A percentile compares a stretch with the other conserved stretches of the same genome.
Evolutionary conservation across 2,329 filamentous ascomycete species (phyloP).

Genomic region (Fusarium palustre): DNA sequence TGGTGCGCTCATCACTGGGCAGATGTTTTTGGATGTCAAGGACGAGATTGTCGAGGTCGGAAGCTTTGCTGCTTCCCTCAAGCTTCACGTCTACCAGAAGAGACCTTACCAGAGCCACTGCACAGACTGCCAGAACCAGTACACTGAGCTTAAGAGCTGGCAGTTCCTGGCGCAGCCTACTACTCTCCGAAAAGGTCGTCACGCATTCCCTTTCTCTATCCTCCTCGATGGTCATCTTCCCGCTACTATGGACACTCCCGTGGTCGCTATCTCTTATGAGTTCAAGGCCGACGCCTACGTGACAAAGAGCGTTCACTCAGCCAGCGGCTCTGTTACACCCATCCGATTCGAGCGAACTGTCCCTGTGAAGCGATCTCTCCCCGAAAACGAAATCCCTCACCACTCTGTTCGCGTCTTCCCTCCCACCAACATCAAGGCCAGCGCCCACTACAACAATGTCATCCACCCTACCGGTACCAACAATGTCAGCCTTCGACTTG

Average conservation of each 20-base stretch:
- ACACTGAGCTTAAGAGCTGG: conserved; percentile 82
- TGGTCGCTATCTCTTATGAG: conserved; percentile 82
- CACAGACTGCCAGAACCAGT: conserved; percentile 76
- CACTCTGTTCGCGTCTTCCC: conserved; percentile 95
- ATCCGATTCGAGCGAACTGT: conserved; percentile 76
- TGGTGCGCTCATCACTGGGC: conserved; percentile 87
- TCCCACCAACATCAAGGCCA: conserved; percentile 91
- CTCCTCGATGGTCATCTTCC: conserved; percentile 88
- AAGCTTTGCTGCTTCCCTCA: conserved; percentile 77
- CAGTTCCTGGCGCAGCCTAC: conserved; percentile 73
- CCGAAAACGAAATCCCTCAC: conserved; percentile 80
- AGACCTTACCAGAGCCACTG: conserved; percentile 85
- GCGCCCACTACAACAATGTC: conserved; percentile 82
- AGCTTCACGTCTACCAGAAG: conserved; percentile 79
- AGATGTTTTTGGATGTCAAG: conserved; percentile 78
- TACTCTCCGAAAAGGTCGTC: conserved; percentile 65
- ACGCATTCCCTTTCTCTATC: conserved; percentile 90
- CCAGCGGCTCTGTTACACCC: conserved; percentile 55
- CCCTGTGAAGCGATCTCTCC: conserved; percentile 81
- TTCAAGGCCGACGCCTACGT: conserved; percentile 76
- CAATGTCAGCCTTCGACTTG: conserved; percentile 81
- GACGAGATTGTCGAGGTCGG: conserved; percentile 76
- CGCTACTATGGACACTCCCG: conserved; percentile 78
- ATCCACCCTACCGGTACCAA: conserved; percentile 89
- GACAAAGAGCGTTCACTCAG: conserved; percentile 63